Evolutionary conservation across 2,329 filamentous ascomycete genomes (phyloP).

Genomic region (Aureobasidium uvarum): DNA sequence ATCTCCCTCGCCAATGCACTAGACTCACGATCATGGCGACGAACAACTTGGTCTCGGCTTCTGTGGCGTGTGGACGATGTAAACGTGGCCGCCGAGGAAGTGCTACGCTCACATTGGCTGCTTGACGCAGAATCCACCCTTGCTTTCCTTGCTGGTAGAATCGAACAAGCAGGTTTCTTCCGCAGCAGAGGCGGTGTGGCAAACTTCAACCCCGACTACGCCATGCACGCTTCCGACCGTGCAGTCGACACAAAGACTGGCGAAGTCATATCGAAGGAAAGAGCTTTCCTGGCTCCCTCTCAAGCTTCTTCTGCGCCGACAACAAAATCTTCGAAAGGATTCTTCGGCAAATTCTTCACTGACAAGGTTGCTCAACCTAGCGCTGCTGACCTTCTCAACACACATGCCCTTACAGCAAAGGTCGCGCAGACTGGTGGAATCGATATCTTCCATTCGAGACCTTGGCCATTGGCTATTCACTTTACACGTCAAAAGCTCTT

Average conservation of each 20-base stretch:
- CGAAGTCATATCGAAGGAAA: slow-evolving; percentile 31
- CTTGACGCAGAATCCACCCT: slow-evolving; percentile 73
- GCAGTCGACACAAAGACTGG: slow-evolving; percentile 9
- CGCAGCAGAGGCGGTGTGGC: background rate
- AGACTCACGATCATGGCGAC: slow-evolving; percentile 70
- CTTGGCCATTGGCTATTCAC: slow-evolving; percentile 74
- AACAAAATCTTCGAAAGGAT: slow-evolving; percentile 18
- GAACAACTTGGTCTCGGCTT: slow-evolving; percentile 88
- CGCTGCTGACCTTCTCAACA: slow-evolving; percentile 35
- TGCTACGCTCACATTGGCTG: slow-evolving; percentile 74
- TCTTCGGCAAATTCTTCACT: slow-evolving; percentile 22
- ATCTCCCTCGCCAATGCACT: slow-evolving; percentile 77
- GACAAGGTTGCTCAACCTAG: slow-evolving; percentile 24
- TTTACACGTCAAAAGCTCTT: slow-evolving; percentile 58
- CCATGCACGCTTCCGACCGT: slow-evolving; percentile 20
- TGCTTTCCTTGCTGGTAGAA: slow-evolving; percentile 78
- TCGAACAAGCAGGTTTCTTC: slow-evolving; percentile 61
- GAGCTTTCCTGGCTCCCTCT: slow-evolving; percentile 4
- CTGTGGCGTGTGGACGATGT: slow-evolving; percentile 96
- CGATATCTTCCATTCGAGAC: slow-evolving; percentile 41
- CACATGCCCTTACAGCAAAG: slow-evolving; percentile 33
- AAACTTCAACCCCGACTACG: slow-evolving; percentile 26
- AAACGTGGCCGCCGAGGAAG: slow-evolving; percentile 74
- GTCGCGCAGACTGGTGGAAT: slow-evolving; percentile 34
- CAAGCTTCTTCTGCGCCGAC: slow-evolving; percentile 30